Evolutionary conservation across 306 rosid genomes (phyloP).

Genomic region (Luffa aegyptiaca): DNA sequence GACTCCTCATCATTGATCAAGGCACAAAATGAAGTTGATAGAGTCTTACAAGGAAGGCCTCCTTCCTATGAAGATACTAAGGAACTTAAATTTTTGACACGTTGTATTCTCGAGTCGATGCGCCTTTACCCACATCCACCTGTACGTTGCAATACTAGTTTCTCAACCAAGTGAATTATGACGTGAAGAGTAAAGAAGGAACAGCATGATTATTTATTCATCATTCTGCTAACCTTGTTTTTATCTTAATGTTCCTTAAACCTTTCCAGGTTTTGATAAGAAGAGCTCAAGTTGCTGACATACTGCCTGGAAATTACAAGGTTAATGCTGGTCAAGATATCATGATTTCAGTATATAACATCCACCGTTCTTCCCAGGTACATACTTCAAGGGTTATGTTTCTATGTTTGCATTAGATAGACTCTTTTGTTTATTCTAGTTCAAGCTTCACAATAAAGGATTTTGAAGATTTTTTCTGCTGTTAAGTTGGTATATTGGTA

Average conservation of each 20-base stretch:
- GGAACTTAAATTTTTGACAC: conserved; percentile 69
- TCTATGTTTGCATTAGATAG: neutral
- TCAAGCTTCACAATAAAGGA: neutral
- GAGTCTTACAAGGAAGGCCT: conserved; percentile 62
- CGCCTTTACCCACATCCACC: conserved; percentile 97
- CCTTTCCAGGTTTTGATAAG: conserved; percentile 73
- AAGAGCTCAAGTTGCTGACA: conserved; percentile 80
- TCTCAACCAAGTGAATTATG: conserved; percentile 1
- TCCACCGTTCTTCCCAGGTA: conserved; percentile 87
- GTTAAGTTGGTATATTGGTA: neutral
- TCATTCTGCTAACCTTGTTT: neutral
- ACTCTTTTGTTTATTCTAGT: neutral
- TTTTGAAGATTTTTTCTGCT: neutral
- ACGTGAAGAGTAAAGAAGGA: neutral
- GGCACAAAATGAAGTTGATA: conserved; percentile 84
- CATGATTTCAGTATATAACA: conserved; percentile 90
- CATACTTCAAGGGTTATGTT: neutral
- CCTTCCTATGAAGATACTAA: conserved; percentile 76
- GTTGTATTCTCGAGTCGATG: conserved; percentile 73
- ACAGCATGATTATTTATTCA: neutral
- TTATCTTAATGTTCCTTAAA: neutral
- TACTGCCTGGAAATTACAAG: conserved; percentile 81
- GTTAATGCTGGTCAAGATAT: conserved; percentile 89
- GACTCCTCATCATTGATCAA: conserved; percentile 44
- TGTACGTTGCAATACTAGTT: conserved; percentile 30